These are phyloP conservation scores for Geum urbanum DNA, from an alignment of 306 rosid genomes.

Conservation along the genomic window DNA sequence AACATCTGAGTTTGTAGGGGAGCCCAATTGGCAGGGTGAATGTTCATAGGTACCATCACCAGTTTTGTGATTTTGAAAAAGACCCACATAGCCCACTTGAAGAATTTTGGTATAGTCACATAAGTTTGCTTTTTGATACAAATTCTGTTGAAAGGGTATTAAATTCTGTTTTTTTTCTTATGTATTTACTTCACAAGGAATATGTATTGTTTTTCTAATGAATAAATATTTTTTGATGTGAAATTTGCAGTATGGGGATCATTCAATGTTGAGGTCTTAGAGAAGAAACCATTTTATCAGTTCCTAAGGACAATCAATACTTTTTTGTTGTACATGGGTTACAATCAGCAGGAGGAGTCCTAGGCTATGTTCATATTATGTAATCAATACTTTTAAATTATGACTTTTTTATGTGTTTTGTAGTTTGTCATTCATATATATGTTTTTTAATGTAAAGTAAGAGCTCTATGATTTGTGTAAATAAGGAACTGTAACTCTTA, in stretches of 20 bases:
- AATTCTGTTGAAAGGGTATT: conserved; percentile 61
- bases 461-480: too few species aligned
- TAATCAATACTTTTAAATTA: too few species aligned
- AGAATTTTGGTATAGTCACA: conserved; percentile 94
- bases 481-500: too few species aligned
- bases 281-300: conserved; percentile 70
- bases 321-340: too few species aligned
- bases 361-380: too few species aligned
- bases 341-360: too few species aligned
- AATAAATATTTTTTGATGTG: neutral
- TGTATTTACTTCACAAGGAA: too few species aligned
- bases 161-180: too few species aligned
- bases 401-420: too few species aligned
- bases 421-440: too few species aligned
- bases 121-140: conserved; percentile 82
- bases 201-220: neutral
- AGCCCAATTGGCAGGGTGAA: conserved; percentile 92
- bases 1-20: conserved; percentile 46
- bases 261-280: conserved; percentile 65
- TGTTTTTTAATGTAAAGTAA: too few species aligned
- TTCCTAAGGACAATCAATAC: conserved; percentile 24
- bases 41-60: conserved; percentile 89
- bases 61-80: conserved; percentile 78
- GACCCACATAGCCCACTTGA: conserved; percentile 91
- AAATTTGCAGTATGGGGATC: conserved; percentile 67